Conservation (phyloP, 257 asterid species). For the Anisodus tanguticus region DNA sequence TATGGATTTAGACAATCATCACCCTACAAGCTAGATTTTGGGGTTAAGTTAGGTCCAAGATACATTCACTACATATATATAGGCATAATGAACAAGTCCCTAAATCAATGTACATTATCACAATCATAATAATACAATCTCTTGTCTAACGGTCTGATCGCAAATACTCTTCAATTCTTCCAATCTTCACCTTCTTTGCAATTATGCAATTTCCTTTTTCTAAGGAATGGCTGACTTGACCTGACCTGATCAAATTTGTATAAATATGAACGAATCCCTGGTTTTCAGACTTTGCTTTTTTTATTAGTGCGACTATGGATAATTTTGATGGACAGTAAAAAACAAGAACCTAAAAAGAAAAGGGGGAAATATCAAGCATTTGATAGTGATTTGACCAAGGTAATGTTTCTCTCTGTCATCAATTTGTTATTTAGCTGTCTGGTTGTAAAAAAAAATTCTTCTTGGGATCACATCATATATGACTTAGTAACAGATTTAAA, state of each 20-base stretch:
- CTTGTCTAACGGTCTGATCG: too few relatives aligned
- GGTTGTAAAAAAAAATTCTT: not conserved
- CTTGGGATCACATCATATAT: slow-evolving; percentile 23
- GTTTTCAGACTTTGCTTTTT: slow-evolving; percentile 17
- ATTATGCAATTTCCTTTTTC: not conserved
- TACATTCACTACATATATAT: too few relatives aligned
- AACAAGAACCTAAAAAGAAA: not conserved
- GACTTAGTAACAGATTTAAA: not conserved
- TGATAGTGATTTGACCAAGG: slow-evolving; percentile 30
- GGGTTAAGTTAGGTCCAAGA: too few relatives aligned
- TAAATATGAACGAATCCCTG: not conserved
- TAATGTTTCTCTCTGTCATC: not conserved
- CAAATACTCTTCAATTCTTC: not conserved
- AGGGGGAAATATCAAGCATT: not conserved
- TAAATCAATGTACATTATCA: too few relatives aligned
- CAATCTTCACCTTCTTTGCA: not conserved
- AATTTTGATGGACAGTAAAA: slow-evolving; percentile 23
- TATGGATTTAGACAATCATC: too few relatives aligned
- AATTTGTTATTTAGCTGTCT: slow-evolving; percentile 34
- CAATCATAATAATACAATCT: too few relatives aligned
- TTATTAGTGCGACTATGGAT: slow-evolving; percentile 27
- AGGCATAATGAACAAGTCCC: too few relatives aligned
- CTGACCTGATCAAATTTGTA: not conserved
- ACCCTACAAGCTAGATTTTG: too few relatives aligned
- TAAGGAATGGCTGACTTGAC: slow-evolving; percentile 8